Percentiles rank a stretch among this genome's conserved stretches.
These are phyloP conservation scores for Penicillium verhagenii DNA, from an alignment of 495 filamentous ascomycete species.

Conservation along the genomic window DNA sequence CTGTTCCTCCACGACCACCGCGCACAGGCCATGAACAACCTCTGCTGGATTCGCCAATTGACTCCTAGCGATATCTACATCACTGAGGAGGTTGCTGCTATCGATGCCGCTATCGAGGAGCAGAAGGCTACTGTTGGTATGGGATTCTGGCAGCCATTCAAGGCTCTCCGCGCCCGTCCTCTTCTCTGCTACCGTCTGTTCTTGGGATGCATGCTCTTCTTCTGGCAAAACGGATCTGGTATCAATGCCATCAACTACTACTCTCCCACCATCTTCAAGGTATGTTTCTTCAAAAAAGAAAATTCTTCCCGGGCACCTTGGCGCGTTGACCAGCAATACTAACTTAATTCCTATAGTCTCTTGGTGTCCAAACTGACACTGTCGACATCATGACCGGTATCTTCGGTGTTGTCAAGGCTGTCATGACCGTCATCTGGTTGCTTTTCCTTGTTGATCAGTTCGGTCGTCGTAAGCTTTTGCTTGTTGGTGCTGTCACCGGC, in stretches of 20 bases:
- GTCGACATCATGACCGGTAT: slow-evolving; percentile 48
- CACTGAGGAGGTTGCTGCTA: slow-evolving; percentile 62
- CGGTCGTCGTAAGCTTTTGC: slow-evolving; percentile 64
- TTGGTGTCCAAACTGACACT: slow-evolving; percentile 48
- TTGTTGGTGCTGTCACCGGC: slow-evolving; percentile 68
- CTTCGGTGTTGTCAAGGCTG: slow-evolving; percentile 53
- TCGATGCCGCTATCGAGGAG: slow-evolving; percentile 59
- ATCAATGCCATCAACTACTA: slow-evolving; percentile 73
- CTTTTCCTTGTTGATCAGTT: slow-evolving; percentile 69
- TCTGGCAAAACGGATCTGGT: slow-evolving; percentile 65
- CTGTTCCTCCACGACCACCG: slow-evolving; percentile 49
- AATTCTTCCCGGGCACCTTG: no score
- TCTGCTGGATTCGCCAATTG: slow-evolving; percentile 66
- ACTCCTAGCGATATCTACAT: slow-evolving; percentile 62
- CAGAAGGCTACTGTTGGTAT: slow-evolving; percentile 54
- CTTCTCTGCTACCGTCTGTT: slow-evolving; percentile 62
- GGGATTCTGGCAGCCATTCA: slow-evolving; percentile 69
- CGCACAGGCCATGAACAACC: slow-evolving; percentile 56
- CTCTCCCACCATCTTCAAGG: slow-evolving; percentile 54
- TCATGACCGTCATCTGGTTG: slow-evolving; percentile 61
- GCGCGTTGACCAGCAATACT: background rate
- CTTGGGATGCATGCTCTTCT: slow-evolving; percentile 64
- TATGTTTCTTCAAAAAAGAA: background rate
- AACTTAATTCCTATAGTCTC: no score
- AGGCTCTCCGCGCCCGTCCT: slow-evolving; percentile 43